Conservation (phyloP, 257 asterid genomes). For the Solanum chiquidenum region DNA sequence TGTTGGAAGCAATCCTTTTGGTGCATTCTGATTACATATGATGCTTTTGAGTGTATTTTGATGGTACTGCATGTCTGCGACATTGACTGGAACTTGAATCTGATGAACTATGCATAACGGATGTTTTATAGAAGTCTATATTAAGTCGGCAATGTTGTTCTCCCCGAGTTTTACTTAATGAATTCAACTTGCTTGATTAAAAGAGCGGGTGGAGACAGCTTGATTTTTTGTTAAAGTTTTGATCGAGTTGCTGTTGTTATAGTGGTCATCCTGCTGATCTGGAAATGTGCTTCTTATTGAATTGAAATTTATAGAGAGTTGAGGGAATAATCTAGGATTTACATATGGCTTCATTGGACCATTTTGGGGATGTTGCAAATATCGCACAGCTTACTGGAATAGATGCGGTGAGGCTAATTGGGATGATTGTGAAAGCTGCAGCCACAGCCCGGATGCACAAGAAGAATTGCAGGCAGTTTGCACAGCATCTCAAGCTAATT, state of each 20-base stretch:
- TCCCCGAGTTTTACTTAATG: neutral
- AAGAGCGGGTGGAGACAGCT: neutral
- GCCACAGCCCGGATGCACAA: constrained; percentile 85
- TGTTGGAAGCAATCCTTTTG: neutral
- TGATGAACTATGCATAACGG: neutral
- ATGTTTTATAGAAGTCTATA: neutral
- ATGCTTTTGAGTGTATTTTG: neutral
- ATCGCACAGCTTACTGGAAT: constrained; percentile 73
- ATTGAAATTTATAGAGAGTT: neutral
- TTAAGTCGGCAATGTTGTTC: neutral
- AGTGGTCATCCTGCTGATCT: neutral
- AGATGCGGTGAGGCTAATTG: constrained; percentile 65
- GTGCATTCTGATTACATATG: neutral
- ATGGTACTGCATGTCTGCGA: neutral
- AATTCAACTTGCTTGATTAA: neutral
- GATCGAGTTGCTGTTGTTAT: neutral
- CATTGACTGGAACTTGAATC: neutral
- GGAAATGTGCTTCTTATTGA: constrained; percentile 1
- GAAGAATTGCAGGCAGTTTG: constrained; percentile 72
- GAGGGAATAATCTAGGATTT: neutral
- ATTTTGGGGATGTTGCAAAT: constrained; percentile 72
- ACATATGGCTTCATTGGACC: constrained; percentile 54
- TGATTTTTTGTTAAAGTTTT: neutral
- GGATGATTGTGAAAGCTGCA: constrained; percentile 79
- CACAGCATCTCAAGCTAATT: constrained; percentile 66